Evolutionary conservation across 1,284 basidiomycete species (phyloP), one percentile per base, ranked within the genome.

Genomic region (Macrocystidia cucumis): DNA sequence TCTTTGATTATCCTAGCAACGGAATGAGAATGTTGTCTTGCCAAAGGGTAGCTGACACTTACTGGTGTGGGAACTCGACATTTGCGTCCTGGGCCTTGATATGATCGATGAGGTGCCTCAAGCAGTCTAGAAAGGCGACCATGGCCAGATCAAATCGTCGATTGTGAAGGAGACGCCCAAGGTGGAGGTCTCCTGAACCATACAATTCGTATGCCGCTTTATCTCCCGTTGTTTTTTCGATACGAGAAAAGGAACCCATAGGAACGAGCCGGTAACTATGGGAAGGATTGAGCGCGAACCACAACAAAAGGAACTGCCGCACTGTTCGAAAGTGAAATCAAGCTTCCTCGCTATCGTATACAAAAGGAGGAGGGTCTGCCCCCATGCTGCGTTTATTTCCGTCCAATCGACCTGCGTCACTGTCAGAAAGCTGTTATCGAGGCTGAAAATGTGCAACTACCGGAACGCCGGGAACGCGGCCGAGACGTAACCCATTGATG

Each of bases 301-400:
- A 32, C 20, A 31, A 25, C 34, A 23, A 29, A 36, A 22, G 36
- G 27, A 23, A 34, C 3, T 13, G 9, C 58, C 72, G 47, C 57
- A 91, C 90, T 78, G 78, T 49, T 88, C 81, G 49, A 96, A 93
- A 1, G 76, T 77, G 54, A 79, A 90, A 38, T 89, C 90, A 6
- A 96, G 73, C 56, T 93, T 95, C 39, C 84, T 72, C 3, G 90
- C 89, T 34, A 98, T 76, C 3, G 91, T 91, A 49, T 93, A 88
- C 9, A 98, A 65, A 35, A 98, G 69, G 13, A 98, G 65, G n/a
- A 95, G 69, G 0, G 91, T 90, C 52, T 98, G 88, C 0, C 96
- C 96, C 91, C 95, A 97, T 2, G 96, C 96, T 4, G 96, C 96
- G 54, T 98, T 98, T 57, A 98, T 93, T 61, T 99, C 96, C 4